Base-by-base conservation (phyloP, 2,329 filamentous ascomycete species). In the Nemania sp. region DNA sequence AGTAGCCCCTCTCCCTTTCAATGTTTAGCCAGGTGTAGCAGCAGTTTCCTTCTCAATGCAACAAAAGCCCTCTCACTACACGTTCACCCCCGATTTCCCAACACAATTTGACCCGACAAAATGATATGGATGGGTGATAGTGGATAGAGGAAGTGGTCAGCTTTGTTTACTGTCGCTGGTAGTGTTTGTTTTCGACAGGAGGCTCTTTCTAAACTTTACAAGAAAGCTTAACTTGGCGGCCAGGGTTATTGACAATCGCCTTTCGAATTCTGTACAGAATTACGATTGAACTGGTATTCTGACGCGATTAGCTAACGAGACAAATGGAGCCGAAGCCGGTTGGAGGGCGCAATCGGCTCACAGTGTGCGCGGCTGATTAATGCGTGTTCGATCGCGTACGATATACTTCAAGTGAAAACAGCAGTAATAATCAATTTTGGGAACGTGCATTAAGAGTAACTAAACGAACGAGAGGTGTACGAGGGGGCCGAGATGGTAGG, bases 311-410 rank as follows among this genome's bases (percentile, higher is more conserved):
- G n/a, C n/a, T n/a, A n/a, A n/a, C n/a, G 15, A 36, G 23, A 22
- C 24, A 49, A 28, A 31, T 31, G 28, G 33, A 34, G 31, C 20
- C 33, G 39, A 48, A 43, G 30, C 30, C 33, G 46, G 40, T 43
- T 14, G 46, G 17, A 23, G 45, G 23, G 20, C 12, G 33, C 36
- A 31, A 49, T 50, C 41, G 30, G 51, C 46, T 50, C 15, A n/a
- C 12, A 31, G 45, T 33, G n/a, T 43, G 52, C 26, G 39, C 24
- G 15, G 40, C 33, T 50, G 43, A 20, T 36, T 37, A 42, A 20
- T 46, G 48, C 33, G 49, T 46, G 49, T 50, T 52, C 54, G 49
- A 54, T 46, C 46, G 24, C 49, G 48, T 49, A 53, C 20, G 5
- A 36, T 15, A 53, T 56, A 37, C 42, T 46, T 45, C 22, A 48